A percentile compares a stretch with the other conserved stretches of the same genome.
Conservation (phyloP, 2,329 filamentous ascomycete genomes). For the Trichoderma pleuroti region DNA sequence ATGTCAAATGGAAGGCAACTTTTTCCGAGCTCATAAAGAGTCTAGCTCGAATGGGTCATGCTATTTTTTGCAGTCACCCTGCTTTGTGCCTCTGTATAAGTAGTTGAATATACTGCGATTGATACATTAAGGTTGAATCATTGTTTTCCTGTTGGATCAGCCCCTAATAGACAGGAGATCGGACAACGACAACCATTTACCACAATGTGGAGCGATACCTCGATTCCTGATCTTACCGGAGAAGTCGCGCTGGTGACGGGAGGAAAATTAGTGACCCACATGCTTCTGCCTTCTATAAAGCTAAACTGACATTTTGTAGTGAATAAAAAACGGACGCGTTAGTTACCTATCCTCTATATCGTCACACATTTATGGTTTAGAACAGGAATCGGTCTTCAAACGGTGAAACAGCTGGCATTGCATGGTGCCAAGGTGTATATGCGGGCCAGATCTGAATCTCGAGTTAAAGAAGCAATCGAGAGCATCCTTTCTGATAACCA, state of each 20-base stretch:
- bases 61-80: not conserved
- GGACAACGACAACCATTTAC: not conserved
- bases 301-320: not conserved
- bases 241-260: not conserved
- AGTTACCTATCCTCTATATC: too few relatives aligned
- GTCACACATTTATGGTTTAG: not conserved
- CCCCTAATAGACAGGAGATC: not conserved
- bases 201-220: not conserved
- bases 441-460: not conserved
- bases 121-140: not conserved
- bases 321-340: too few relatives aligned
- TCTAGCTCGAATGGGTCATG: too few relatives aligned
- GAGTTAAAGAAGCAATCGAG: not conserved
- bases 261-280: not conserved
- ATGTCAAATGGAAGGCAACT: not conserved
- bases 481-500: not conserved
- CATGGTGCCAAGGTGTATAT: not conserved
- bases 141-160: not conserved
- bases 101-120: not conserved
- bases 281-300: not conserved
- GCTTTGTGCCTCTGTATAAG: not conserved
- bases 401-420: not conserved
- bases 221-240: not conserved
- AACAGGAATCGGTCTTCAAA: not conserved
- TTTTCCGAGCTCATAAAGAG: not conserved